Base-by-base conservation (phyloP, 805 yeast genomes). In the Hanseniaspora valbyensis region DNA sequence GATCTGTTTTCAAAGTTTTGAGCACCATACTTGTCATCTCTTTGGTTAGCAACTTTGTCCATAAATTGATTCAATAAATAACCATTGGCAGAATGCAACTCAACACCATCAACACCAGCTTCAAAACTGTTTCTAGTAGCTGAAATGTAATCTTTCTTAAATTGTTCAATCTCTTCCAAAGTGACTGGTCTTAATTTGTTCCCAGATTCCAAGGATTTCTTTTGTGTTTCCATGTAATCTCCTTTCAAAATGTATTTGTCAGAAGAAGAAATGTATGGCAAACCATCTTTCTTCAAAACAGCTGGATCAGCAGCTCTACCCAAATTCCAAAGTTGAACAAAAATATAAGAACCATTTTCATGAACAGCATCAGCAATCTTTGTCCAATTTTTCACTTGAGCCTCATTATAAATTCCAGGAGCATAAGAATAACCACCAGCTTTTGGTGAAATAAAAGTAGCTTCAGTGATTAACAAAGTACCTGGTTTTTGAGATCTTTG, bases 21-120 rank as follows among this genome's bases (percentile, higher is more conserved):
- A 9, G 43, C 22, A 53, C 80, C 81, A 55, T 76, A 77, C 55
- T 73, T 68, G 59, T 76, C 81, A 7, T 71, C 69, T 64, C 72
- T 62, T 45, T 73, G 63, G 60, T 72, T 71, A 43, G 70, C 66
- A 6, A 63, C 56, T 13, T 70, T 67, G 41, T 76, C 74, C 56
- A 79, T 59, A 58, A 82, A 80, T 61, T 77, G 76, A 62, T 72
- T 69, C 36, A 76, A 56, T 53, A 82, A 61, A 59, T 77, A 81
- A 18, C 88, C 87, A 61, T 80, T 79, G 22, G 87, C 87, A 33
- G 69, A 69, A 61, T 81, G 88, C 43, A 82, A 65, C 62, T 82
- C 86, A 29, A 82, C 74, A 54, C 80, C 80, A 61, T 82, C 85
- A 45, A 69, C 69, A 42, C 69, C 70, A 16, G 65, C 63, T 13